phyloP scores from a whole-genome alignment of 192 early-diverging fungal species.

The Umbelopsis isabellina region DNA sequence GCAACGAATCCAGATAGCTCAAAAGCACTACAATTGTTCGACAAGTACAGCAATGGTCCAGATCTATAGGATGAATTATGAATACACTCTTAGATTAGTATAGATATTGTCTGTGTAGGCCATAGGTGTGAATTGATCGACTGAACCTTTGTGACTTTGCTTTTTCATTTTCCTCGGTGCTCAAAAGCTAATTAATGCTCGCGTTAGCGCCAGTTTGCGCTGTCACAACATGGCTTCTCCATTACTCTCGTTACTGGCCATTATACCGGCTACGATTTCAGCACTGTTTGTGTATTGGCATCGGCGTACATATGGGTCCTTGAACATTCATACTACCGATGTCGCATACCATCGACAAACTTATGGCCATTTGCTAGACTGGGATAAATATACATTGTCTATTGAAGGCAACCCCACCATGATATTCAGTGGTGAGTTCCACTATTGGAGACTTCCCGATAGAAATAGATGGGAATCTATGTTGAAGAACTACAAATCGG shows the following conservation, averaged over 20 bases:
- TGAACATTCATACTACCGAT: constrained; percentile 42
- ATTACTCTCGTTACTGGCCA: constrained; percentile 30
- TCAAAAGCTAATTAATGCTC: too few relatives aligned
- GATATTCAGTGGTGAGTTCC: constrained; percentile 81
- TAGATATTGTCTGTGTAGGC: too few relatives aligned
- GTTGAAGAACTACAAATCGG: constrained; percentile 70
- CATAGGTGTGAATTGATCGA: too few relatives aligned
- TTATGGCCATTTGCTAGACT: constrained; percentile 59
- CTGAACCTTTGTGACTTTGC: too few relatives aligned
- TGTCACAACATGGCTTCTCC: constrained; percentile 6
- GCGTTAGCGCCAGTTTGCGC: too few relatives aligned
- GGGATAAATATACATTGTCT: constrained; percentile 70
- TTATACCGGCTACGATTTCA: constrained; percentile 27
- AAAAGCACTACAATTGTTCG: too few relatives aligned
- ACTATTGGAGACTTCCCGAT: constrained; percentile 85
- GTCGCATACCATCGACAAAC: constrained; percentile 42
- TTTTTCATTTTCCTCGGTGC: too few relatives aligned
- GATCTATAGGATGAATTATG: too few relatives aligned
- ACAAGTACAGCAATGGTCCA: too few relatives aligned
- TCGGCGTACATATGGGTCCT: constrained; percentile 34
- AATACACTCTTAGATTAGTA: too few relatives aligned
- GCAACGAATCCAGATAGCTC: too few relatives aligned
- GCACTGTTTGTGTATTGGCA: constrained; percentile 31
- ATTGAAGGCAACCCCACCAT: constrained; percentile 68
- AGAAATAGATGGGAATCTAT: constrained; percentile 64